Base-by-base conservation (phyloP, 2,329 filamentous ascomycete genomes). In the Pestalotiopsis sp. region DNA sequence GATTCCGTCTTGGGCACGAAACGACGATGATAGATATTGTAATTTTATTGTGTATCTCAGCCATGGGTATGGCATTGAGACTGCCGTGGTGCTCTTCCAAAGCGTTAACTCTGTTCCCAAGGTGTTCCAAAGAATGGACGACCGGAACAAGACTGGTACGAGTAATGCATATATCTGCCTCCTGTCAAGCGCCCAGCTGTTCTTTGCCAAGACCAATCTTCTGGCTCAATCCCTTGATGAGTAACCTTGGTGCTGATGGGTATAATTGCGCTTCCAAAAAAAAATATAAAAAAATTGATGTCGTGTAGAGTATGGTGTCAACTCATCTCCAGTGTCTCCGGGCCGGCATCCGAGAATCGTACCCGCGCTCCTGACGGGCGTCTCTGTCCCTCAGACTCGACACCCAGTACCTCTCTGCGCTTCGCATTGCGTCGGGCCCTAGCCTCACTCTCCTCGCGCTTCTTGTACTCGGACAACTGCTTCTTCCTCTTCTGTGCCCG, bases 391-490 rank as follows among this genome's bases (percentile, higher is more conserved):
- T 71, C 70, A 2, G 71, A 73, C 69, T 61, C 77, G 69, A 66
- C 77, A 64, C 65, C 76, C 71, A 71, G 73, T 57, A 68, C 75
- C 69, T 79, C 78, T 69, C 84, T 81, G 59, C 88, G 81, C 62
- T 85, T 82, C 74, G 86, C 83, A 71, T 79, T 91, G 68, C 89
- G 82, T 71, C 79, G 82, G 0, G 86, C 85, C 63, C 90, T 82
- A 3, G 89, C 89, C 68, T 92, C 88, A 62, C 82, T 83, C 74
- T 89, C 87, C 73, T 91, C 88, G 25, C 89, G 83, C 72, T 85
- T 88, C 71, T 81, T 85, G 76, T 91, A 92, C 60, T 90, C 89
- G 11, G 84, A 85, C 73, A 92, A 84, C 77, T 91, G 90, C 76
- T 88, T 85, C 68, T 83, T 83, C 55, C 89, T 82, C 74, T 86